Base-by-base conservation (phyloP, 2,329 filamentous ascomycete species). In the Conoideocrella luteorostrata region DNA sequence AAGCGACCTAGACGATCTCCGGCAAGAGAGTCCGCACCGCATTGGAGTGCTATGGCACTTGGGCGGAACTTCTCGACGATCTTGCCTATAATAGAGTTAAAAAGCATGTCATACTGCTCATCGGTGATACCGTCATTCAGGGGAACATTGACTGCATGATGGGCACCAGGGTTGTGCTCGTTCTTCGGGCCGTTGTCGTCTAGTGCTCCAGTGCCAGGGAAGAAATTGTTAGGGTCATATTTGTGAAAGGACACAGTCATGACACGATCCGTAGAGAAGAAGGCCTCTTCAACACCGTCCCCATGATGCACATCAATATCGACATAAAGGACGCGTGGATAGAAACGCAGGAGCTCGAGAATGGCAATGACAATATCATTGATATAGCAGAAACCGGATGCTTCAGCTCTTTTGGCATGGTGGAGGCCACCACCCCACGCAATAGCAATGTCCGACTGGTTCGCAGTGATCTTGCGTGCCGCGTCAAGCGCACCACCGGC, bases 351-450 rank as follows among this genome's bases (percentile, higher is more conserved):
- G 9, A 98, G 77, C 61, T 96, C 86, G 29, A 97, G 76, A 55
- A 96, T 93, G 28, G 86, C 88, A 37, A 98, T 77, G 46, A 97
- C 93, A 56, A 97, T 97, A 65, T 98, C 93, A 64, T 98, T 98
- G 68, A 97, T 89, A 68, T 98, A 98, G 70, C 93, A 98, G 66
- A 98, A 98, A 1, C 93, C 93, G 12, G 86, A 91, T 0, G 93
- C 91, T 66, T 95, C 89, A 42, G 84, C 80, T 61, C 91, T 93
- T 66, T 97, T 96, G 36, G 93, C 93, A 59, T 98, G 93, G 64
- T 98, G 93, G 23, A 98, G 77, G 10, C 93, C 93, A 28, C 93
- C 93, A 15, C 89, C 93, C 93, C 93, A 98, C 56, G 95, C 94
- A 58, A 98, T 89, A 44, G 93, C 93, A 59, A 98, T 96, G 59